These are phyloP conservation scores for Angomonas deanei DNA, from an alignment of 208 protist genomes.

Conservation along the genomic window DNA sequence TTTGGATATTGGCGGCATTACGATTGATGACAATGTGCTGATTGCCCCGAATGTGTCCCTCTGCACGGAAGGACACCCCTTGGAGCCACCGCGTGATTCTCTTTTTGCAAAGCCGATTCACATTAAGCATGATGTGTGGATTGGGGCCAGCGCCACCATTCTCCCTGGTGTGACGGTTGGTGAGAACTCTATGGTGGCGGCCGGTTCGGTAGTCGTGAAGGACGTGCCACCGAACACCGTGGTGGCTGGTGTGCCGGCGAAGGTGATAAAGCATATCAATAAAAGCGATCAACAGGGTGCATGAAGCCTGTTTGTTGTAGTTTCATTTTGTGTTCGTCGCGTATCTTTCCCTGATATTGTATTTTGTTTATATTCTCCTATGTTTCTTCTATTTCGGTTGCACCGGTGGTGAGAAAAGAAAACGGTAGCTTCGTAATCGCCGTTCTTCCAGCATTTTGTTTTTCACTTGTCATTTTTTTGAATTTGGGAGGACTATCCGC, in stretches of 20 bases:
- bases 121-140: slow-evolving; percentile 53
- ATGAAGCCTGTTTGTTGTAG: slow-evolving; percentile 11
- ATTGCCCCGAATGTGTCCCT: slow-evolving; percentile 60
- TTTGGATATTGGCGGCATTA: slow-evolving; percentile 56
- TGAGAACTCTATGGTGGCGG: slow-evolving; percentile 52
- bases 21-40: slow-evolving; percentile 53
- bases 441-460: not conserved
- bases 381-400: not conserved
- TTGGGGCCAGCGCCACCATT: slow-evolving; percentile 48
- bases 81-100: slow-evolving; percentile 16
- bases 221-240: slow-evolving; percentile 66
- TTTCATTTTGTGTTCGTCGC: not conserved
- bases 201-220: slow-evolving; percentile 77
- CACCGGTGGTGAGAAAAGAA: not conserved
- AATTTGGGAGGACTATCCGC: too few species aligned
- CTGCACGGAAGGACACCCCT: slow-evolving; percentile 70
- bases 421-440: not conserved
- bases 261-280: slow-evolving; percentile 23
- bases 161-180: slow-evolving; percentile 77
- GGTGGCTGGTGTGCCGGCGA: slow-evolving; percentile 70
- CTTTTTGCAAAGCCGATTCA: slow-evolving; percentile 39
- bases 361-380: too few species aligned
- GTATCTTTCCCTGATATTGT: not conserved
- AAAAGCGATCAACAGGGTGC: not conserved
- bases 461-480: not conserved